phyloP scores from a whole-genome alignment of 768 basidiomycete genomes.

The Pisolithus marmoratus region DNA sequence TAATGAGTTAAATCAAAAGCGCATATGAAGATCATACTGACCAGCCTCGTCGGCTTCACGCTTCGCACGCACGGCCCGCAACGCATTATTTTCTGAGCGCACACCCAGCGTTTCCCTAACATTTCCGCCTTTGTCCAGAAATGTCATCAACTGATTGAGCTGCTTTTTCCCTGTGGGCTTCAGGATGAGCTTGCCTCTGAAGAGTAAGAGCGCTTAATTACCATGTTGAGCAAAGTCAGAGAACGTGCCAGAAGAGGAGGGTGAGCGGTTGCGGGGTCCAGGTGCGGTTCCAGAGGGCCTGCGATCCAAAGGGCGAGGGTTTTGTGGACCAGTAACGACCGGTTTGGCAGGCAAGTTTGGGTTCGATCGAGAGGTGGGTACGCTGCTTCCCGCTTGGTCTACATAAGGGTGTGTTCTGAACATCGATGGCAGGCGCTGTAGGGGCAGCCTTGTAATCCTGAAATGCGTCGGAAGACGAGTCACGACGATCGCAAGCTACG shows the following conservation, averaged over 20 bases:
- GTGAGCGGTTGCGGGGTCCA: conserved; percentile 61
- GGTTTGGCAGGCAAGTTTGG: conserved; percentile 44
- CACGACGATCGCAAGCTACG: conserved; percentile 8
- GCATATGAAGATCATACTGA: conserved; percentile 25
- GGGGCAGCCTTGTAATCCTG: conserved; percentile 64
- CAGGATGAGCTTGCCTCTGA: neutral
- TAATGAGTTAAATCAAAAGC: conserved; percentile 2
- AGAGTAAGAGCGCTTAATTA: conserved; percentile 18
- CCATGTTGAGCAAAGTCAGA: conserved; percentile 87
- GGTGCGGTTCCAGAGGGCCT: conserved; percentile 59
- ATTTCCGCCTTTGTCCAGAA: conserved; percentile 71
- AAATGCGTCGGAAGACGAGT: conserved; percentile 6
- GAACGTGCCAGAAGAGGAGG: conserved; percentile 76
- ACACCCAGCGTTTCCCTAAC: conserved; percentile 56
- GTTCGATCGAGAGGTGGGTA: conserved; percentile 39
- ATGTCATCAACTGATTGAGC: conserved; percentile 78
- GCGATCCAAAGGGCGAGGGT: conserved; percentile 68
- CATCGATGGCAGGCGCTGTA: conserved; percentile 23
- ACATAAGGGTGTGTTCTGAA: conserved; percentile 27
- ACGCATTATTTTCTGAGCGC: conserved; percentile 55
- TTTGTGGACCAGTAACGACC: conserved; percentile 64
- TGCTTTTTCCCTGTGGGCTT: conserved; percentile 66
- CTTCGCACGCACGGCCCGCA: conserved; percentile 76
- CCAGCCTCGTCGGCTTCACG: conserved; percentile 91
- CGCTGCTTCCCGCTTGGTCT: conserved; percentile 26